These are phyloP conservation scores for Magnusiomyces tetraspermus DNA, from an alignment of 1,139 yeast genomes.

Conservation along the genomic window DNA sequence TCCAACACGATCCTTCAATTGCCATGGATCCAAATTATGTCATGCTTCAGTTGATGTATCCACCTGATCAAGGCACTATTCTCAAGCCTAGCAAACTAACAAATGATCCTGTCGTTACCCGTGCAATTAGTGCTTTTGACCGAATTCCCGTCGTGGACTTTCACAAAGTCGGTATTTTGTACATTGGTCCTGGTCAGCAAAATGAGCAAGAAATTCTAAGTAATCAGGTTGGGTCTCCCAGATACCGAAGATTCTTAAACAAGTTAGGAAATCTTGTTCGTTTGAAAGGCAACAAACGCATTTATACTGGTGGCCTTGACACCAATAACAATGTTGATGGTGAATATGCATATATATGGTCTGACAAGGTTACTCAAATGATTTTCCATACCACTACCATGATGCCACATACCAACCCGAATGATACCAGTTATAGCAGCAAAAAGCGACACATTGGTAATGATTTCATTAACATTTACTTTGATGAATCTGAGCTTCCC, in stretches of 20 bases:
- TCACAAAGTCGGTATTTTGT: slow-evolving; percentile 69
- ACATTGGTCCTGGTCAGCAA: slow-evolving; percentile 59
- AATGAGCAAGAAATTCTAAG: slow-evolving; percentile 55
- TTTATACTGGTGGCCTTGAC: slow-evolving; percentile 76
- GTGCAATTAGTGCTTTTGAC: slow-evolving; percentile 62
- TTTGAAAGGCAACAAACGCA: slow-evolving; percentile 44
- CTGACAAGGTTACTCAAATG: slow-evolving; percentile 59
- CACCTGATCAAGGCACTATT: slow-evolving; percentile 22
- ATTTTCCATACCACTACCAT: slow-evolving; percentile 72
- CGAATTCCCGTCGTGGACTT: slow-evolving; percentile 70
- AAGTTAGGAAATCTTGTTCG: slow-evolving; percentile 51
- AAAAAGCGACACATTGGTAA: slow-evolving; percentile 85
- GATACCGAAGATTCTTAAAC: slow-evolving; percentile 50
- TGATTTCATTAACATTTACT: slow-evolving; percentile 69
- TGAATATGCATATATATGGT: slow-evolving; percentile 64
- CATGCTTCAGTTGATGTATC: slow-evolving; percentile 36
- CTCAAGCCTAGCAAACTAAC: slow-evolving; percentile 37
- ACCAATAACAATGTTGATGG: slow-evolving; percentile 64
- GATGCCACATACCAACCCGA: slow-evolving; percentile 45
- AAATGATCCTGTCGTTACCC: slow-evolving; percentile 41
- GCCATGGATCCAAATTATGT: slow-evolving; percentile 35
- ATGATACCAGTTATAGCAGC: slow-evolving; percentile 41
- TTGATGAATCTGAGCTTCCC: slow-evolving; percentile 60
- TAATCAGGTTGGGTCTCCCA: slow-evolving; percentile 55
- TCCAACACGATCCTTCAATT: slow-evolving; percentile 4